phyloP scores from a whole-genome alignment of 768 basidiomycete species.

The Kwoniella botswanensis region DNA sequence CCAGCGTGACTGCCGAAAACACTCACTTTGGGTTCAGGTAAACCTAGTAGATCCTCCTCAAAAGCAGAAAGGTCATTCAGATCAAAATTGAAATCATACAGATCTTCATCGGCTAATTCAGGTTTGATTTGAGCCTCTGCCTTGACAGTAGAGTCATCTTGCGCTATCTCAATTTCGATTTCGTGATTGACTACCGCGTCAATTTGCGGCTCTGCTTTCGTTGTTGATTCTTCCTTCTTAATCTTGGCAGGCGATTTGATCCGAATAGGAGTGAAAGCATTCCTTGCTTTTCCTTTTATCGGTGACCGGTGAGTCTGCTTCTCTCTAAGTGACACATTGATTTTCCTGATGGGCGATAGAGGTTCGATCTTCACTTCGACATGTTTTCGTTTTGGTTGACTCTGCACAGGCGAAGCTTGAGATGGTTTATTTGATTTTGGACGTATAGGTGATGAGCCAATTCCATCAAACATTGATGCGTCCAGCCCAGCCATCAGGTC shows the following conservation, averaged over 20 bases:
- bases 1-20: background rate
- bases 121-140: background rate
- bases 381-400: conserved; percentile 15
- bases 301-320: conserved; percentile 3
- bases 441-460: conserved; percentile 57
- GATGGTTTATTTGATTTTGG: conserved; percentile 14
- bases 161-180: background rate
- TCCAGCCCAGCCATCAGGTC: conserved; percentile 65
- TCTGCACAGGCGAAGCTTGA: conserved; percentile 17
- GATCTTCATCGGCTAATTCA: conserved; percentile 33
- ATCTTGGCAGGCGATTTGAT: background rate
- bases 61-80: conserved; percentile 44
- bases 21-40: conserved; percentile 3
- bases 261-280: conserved; percentile 16
- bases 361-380: conserved; percentile 13
- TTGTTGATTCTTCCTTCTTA: background rate
- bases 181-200: conserved; percentile 12
- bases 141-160: background rate
- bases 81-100: conserved; percentile 46
- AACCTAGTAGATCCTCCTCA: conserved; percentile 31
- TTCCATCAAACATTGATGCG: conserved; percentile 63
- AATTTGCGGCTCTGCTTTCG: background rate
- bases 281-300: background rate
- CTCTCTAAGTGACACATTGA: background rate
- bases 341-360: conserved; percentile 3